Evolutionary conservation across 768 basidiomycete genomes (phyloP), one percentile per base, ranked within the genome.

Genomic region (Kwoniella sp.): DNA sequence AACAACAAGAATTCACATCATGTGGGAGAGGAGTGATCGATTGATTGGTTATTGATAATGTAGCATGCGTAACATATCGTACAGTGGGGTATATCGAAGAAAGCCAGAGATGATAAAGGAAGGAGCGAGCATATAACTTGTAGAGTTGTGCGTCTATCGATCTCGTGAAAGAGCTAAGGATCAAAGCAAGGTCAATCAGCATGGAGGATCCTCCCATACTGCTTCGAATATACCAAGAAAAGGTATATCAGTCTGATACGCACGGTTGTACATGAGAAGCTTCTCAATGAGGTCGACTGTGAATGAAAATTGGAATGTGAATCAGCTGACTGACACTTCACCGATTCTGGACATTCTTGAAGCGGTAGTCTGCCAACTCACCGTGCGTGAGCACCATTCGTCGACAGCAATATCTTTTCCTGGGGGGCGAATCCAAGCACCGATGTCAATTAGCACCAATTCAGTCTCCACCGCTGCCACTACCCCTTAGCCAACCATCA

Each of bases 211-310:
- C n/a, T n/a, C n/a, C n/a, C n/a, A n/a, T n/a, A n/a, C n/a, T n/a
- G n/a, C n/a, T n/a, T n/a, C n/a, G n/a, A n/a, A n/a, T n/a, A n/a
- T n/a, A n/a, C n/a, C n/a, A n/a, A n/a, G n/a, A n/a, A 33, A 33
- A 36, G 46, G n/a, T 27, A 30, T 33, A 33, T 13, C 13, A 33
- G 33, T 33, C 33, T 5, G 33, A 33, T 55, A 83, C 89, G 71
- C 55, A 96, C 93, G 92, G 80, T 94, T 95, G 80, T 95, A 98
- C 73, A 95, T 92, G 24, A 98, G 83, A 19, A 97, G 85, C 81
- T 97, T 97, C 82, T 97, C 95, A 70, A 97, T 97, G 67, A 97
- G 84, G 81, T 97, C 95, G 60, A 97, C 95, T 80, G 60, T 15
- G 22, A n/a, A n/a, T 27, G 2, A 22, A 21, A n/a, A n/a, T n/a